Conservation (phyloP, 2,329 filamentous ascomycete genomes). For the Colletotrichum truncatum region DNA sequence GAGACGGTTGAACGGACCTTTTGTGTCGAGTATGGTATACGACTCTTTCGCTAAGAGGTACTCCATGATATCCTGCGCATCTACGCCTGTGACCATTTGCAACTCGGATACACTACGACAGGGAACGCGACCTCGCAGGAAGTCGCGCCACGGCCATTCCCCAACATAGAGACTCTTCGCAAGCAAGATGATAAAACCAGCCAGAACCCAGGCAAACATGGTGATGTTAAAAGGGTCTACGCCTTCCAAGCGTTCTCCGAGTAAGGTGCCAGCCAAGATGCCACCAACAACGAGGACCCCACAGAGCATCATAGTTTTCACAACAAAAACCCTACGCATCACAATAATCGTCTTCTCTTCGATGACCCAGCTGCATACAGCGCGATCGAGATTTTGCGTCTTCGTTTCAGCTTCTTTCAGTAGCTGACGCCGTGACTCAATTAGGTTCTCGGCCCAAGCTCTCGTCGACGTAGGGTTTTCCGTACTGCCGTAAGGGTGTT, state of each 20-base stretch:
- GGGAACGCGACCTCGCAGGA: conserved; percentile 32
- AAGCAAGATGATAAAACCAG: conserved; percentile 35
- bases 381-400: neutral
- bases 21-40: conserved; percentile 26
- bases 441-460: no score
- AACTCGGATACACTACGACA: conserved; percentile 37
- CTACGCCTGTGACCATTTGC: conserved; percentile 29
- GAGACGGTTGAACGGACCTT: conserved; percentile 36
- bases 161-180: conserved; percentile 34
- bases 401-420: no score
- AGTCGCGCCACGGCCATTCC: conserved; percentile 39
- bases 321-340: neutral
- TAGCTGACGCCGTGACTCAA: no score
- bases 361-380: neutral
- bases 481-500: no score
- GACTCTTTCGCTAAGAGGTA: conserved; percentile 33
- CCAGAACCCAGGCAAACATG: conserved; percentile 37
- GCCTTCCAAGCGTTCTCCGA: conserved; percentile 32
- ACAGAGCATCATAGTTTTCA: neutral
- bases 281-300: conserved; percentile 27
- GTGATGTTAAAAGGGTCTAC: conserved; percentile 40
- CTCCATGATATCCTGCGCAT: conserved; percentile 35
- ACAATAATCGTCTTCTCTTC: neutral
- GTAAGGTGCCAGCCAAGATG: conserved; percentile 29
- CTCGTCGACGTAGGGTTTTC: no score